Evolutionary conservation across 805 yeast species (phyloP).

Genomic region (Saccharomycopsis microspora): DNA sequence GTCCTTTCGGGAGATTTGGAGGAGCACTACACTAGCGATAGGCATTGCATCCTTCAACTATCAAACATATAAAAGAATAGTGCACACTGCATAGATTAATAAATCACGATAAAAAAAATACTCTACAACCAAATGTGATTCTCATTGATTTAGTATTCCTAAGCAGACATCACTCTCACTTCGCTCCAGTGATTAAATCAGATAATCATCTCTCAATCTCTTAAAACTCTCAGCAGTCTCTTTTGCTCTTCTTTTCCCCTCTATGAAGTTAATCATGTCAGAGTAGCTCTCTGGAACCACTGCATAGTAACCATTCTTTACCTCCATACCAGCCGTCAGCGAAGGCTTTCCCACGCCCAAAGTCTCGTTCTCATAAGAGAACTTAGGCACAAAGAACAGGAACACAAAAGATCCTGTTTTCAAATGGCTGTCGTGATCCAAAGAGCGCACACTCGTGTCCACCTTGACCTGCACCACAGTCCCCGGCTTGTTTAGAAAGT

Average conservation of each 20-base stretch:
- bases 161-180: no score
- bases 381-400: constrained; percentile 76
- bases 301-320: constrained; percentile 50
- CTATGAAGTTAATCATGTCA: constrained; percentile 87
- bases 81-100: no score
- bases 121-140: no score
- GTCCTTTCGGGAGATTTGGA: no score
- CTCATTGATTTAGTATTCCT: no score
- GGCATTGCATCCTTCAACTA: no score
- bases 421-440: constrained; percentile 48
- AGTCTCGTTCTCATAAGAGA: constrained; percentile 22
- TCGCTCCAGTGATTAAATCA: no score
- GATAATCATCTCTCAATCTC: constrained; percentile 25
- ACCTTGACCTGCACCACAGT: constrained; percentile 85
- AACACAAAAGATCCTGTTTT: constrained; percentile 83
- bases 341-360: constrained; percentile 17
- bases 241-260: constrained; percentile 81
- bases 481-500: constrained; percentile 66
- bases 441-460: constrained; percentile 62
- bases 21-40: no score
- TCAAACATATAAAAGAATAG: no score
- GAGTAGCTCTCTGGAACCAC: constrained; percentile 81
- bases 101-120: no score
- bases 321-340: constrained; percentile 19
- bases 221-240: constrained; percentile 64